Evolutionary conservation across 2,329 filamentous ascomycete species (phyloP).

Genomic region (Drechslerella coelobrocha): DNA sequence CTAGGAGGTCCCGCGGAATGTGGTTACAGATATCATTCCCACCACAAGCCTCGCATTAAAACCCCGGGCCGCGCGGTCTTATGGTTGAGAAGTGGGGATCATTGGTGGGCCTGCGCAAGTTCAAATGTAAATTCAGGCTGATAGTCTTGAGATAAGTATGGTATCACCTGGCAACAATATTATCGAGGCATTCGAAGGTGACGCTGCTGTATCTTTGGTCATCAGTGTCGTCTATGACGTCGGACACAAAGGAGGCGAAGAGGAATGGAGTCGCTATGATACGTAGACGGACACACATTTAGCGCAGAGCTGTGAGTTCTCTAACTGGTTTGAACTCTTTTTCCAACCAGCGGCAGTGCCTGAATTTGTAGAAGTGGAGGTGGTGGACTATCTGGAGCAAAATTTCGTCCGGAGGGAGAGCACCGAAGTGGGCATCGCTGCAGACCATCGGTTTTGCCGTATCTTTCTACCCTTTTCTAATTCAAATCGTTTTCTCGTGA

Average conservation of each 20-base stretch:
- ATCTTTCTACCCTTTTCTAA: too few species aligned
- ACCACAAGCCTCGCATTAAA: too few species aligned
- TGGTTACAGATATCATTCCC: too few species aligned
- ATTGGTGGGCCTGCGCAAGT: too few species aligned
- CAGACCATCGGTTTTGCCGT: not conserved
- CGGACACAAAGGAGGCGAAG: not conserved
- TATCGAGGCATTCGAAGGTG: not conserved
- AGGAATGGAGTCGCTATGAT: not conserved
- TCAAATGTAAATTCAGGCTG: not conserved
- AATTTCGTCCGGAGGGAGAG: slow-evolving; percentile 7
- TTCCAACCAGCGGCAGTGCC: too few species aligned
- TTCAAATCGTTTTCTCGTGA: too few species aligned
- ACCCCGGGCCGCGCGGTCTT: too few species aligned
- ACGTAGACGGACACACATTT: not conserved
- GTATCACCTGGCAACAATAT: not conserved
- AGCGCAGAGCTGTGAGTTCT: not conserved
- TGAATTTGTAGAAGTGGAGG: too few species aligned
- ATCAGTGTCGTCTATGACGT: not conserved
- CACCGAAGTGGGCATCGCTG: not conserved
- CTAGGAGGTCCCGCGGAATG: too few species aligned
- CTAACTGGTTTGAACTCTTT: not conserved
- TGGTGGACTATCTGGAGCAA: not conserved
- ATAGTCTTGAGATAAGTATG: not conserved
- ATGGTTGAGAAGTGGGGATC: too few species aligned
- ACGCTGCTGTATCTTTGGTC: not conserved